Conservation (phyloP, 208 protist species). For the Acanthamoeba triangularis region DNA sequence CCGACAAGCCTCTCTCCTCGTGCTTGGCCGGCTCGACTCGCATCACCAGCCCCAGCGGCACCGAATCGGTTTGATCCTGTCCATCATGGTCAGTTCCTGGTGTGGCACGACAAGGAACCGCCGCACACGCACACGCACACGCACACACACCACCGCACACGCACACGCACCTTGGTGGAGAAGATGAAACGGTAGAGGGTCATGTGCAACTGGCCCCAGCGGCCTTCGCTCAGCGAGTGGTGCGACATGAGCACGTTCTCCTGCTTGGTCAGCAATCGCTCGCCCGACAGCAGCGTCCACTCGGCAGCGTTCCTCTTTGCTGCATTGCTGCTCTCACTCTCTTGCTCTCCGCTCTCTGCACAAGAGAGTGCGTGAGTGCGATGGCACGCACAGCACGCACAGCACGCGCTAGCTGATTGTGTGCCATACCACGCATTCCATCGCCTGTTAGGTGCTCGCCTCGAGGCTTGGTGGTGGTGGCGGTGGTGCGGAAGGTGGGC, state of each 20-base stretch:
- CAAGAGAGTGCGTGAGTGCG: too few relatives aligned
- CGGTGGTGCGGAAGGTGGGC: too few relatives aligned
- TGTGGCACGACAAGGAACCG: background rate
- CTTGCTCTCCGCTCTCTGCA: background rate
- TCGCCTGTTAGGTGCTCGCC: too few relatives aligned
- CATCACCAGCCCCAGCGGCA: constrained; percentile 14
- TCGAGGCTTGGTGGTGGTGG: too few relatives aligned
- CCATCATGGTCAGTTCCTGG: background rate
- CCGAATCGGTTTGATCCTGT: background rate
- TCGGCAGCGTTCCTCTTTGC: too few relatives aligned
- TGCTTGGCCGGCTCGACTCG: background rate
- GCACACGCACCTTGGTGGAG: background rate
- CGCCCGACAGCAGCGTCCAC: background rate
- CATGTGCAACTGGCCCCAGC: background rate
- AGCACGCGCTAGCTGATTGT: too few relatives aligned
- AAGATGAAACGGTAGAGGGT: constrained; percentile 15
- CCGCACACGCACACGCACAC: background rate
- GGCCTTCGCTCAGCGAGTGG: background rate
- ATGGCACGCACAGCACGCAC: too few relatives aligned
- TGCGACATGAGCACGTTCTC: background rate
- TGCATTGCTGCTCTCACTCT: background rate
- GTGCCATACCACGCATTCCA: too few relatives aligned
- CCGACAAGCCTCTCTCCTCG: background rate
- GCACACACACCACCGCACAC: too few relatives aligned
- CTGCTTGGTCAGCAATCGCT: background rate